These are phyloP conservation scores for Xerocomellus chrysenteron DNA, from an alignment of 768 basidiomycete species.

Conservation along the genomic window DNA sequence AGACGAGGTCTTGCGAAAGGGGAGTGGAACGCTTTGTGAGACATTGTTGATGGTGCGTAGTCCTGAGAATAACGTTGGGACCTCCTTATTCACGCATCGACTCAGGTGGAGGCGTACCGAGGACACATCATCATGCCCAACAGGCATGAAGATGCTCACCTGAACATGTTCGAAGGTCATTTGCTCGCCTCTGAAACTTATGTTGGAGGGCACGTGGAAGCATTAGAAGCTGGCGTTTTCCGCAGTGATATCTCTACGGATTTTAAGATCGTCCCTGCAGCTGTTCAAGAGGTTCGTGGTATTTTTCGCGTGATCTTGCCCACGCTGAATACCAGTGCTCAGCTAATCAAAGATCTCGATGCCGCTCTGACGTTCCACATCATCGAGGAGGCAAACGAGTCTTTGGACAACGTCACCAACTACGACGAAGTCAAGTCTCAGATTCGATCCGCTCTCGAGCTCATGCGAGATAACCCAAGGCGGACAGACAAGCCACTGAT, in stretches of 20 bases:
- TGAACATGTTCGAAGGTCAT: conserved; percentile 94
- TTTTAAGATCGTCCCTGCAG: conserved; percentile 90
- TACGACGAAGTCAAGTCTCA: conserved; percentile 88
- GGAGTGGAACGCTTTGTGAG: conserved; percentile 95
- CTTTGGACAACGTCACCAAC: conserved; percentile 84
- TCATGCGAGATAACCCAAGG: conserved; percentile 88
- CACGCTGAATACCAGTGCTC: not conserved
- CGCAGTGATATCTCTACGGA: conserved; percentile 92
- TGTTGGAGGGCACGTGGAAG: conserved; percentile 98
- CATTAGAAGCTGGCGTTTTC: conserved; percentile 97
- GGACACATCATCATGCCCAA: conserved; percentile 97
- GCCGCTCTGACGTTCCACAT: conserved; percentile 89
- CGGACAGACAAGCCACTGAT: conserved; percentile 92
- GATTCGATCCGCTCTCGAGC: conserved; percentile 76
- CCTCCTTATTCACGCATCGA: conserved; percentile 3
- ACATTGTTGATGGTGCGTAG: conserved; percentile 89
- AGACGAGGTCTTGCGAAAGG: conserved; percentile 95
- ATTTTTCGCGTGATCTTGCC: not conserved
- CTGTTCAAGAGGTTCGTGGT: conserved; percentile 72
- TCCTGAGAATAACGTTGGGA: not conserved
- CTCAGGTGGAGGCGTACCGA: conserved; percentile 91
- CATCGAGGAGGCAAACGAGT: conserved; percentile 75
- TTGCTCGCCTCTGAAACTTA: conserved; percentile 97
- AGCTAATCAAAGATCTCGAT: conserved; percentile 95
- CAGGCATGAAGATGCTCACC: conserved; percentile 88